Evolutionary conservation across 208 protist species (phyloP), one percentile per base, ranked within the genome.

Genomic region (Trypanosoma brucei): DNA sequence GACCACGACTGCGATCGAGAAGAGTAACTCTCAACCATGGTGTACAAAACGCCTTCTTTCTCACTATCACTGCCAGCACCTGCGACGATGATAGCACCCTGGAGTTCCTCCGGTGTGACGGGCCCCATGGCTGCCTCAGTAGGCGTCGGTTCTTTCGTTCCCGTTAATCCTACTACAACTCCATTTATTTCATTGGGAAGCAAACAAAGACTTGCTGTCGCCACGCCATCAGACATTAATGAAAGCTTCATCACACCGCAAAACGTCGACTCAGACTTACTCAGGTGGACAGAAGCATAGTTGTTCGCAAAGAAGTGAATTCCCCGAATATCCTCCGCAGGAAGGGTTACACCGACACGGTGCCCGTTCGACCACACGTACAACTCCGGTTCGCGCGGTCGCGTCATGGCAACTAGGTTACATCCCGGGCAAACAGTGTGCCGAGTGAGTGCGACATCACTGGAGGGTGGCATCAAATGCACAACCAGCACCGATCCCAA

Each of bases 351-450:
- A 37, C 35, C 72, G 4, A 74, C 51, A 34, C 56, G 68, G 30
- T 65, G 45, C 9, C 50, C 62, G 13, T 68, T 65, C 55, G 64
- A 63, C 68, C 60, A 74, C 1, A 62, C 39, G 9, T 50, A 68
- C 45, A 74, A 30, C 37, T 67, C 52, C 5, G 61, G 38, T 39
- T 37, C 53, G 39, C 68, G 51, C 45, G 76, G 68, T 30, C 67
- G 62, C 3, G 65, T 60, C 37, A 84, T 77, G 40, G 60, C 59
- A 55, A 87, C 66, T 30, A 79, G 58, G 5, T 61, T 58, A 51
- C 76, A 51, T 14, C 45, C n/a, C 30, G 62, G 59, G 4, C 52
- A 55, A 11, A 70, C 35, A 56, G 66, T 54, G 46, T 6, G 64
- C 33, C 22, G 31, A 49, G 35, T 60, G 33, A 14, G 44, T 44